Percentiles rank a stretch among this genome's conserved stretches.
These are phyloP conservation scores for Podaxis sp. DNA, from an alignment of 768 basidiomycete genomes.

Conservation along the genomic window DNA sequence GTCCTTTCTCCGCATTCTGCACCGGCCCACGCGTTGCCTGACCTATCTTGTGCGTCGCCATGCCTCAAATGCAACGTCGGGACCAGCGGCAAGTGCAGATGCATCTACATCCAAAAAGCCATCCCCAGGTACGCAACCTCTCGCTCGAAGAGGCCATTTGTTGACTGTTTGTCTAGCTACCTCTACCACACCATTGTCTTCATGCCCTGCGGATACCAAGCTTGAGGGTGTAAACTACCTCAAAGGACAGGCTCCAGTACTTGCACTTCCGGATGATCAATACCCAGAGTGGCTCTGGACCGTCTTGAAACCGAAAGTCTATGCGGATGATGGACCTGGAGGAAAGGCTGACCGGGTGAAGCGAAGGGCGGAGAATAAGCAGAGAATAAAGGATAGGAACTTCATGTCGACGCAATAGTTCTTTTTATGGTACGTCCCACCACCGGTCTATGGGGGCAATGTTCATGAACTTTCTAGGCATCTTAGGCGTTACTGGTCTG, in stretches of 20 bases:
- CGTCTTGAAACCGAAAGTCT: constrained; percentile 53
- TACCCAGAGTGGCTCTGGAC: constrained; percentile 93
- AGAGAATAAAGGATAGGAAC: constrained; percentile 76
- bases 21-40: constrained; percentile 15
- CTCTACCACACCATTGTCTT: constrained; percentile 39
- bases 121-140: background rate
- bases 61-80: background rate
- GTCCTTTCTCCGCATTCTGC: constrained; percentile 21
- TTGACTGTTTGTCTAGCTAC: background rate
- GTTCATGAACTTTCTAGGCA: background rate
- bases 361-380: constrained; percentile 58
- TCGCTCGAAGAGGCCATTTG: too few species aligned
- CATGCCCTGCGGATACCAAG: constrained; percentile 68
- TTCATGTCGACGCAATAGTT: constrained; percentile 78
- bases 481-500: background rate
- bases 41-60: background rate
- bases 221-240: constrained; percentile 80
- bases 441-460: background rate
- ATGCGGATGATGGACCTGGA: constrained; percentile 70
- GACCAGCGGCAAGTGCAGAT: too few species aligned
- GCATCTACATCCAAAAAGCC: background rate
- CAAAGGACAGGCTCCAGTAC: constrained; percentile 74
- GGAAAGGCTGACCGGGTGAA: constrained; percentile 57
- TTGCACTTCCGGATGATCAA: constrained; percentile 74
- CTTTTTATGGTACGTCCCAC: background rate